Base-by-base conservation (phyloP, 2,329 filamentous ascomycete species). In the Ascochyta clinopodiicola region DNA sequence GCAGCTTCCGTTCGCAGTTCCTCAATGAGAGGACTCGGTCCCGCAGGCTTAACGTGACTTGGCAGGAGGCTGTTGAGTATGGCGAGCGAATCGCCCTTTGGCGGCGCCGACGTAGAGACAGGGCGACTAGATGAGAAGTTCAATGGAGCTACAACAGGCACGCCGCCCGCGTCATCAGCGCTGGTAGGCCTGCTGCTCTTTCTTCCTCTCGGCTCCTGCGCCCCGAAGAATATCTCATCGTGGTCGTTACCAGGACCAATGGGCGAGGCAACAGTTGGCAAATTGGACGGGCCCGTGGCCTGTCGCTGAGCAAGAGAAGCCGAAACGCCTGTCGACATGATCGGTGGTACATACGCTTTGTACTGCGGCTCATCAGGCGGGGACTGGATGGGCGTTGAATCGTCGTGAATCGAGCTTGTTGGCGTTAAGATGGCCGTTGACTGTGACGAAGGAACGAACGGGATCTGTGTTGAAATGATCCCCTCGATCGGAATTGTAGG, bases 211-310 rank as follows among this genome's bases (percentile, higher is more conserved):
- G 61, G 34, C 35, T 50, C 39, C 9, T 57, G 51, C 2, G 62
- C 58, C 1, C 64, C 66, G 36, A 76, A 76, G 59, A 76, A 76
- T 9, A 74, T 71, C 57, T 75, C 73, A 36, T 74, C 72, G 22
- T 66, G 64, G 3, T 61, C 62, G 15, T 67, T 64, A 34, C 52
- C 60, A 25, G 56, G 25, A 8, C 48, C 48, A 4, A 57, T 38
- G 1, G 58, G 49, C 6, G 60, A 51, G 10, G 45, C 44, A 13
- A 57, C 44, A 6, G 56, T 47, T 25, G 66, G 37, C 4, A 52
- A 38, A 31, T 36, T 64, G 1, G 56, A 48, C 27, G 64, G 67
- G 7, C 65, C 64, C 25, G 70, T 56, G 0, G 70, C 69, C 44
- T 67, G 60, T 43, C 66, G 62, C 40, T 70, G 67, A 36, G 61